Evolutionary conservation across 352 stramenopile species (phyloP), one percentile per base, ranked within the genome.

Genomic region (Phytophthora megakarya): DNA sequence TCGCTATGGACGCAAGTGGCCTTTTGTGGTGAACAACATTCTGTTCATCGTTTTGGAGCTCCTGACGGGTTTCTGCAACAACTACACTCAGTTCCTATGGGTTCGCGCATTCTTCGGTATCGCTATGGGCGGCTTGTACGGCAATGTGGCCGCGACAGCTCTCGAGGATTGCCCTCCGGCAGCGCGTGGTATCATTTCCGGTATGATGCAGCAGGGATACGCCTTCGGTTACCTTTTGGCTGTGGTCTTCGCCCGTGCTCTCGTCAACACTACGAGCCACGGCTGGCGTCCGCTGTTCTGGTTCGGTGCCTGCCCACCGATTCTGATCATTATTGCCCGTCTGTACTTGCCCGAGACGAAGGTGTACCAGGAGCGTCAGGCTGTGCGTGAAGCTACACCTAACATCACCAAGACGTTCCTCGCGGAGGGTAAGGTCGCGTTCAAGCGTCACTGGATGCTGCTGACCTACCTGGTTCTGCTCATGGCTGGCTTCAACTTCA

Each of bases 401-500:
- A 67, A 78, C 57, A 50, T 39, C 26, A 71, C 46, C 16, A 70
- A 63, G 35, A 61, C 68, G 13, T 83, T 83, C 58, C 38, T 80
- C 39, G 52, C 46, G 6, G 74, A 83, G 38, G 74, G 74, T 23
- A 80, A 78, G 60, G 46, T 78, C 25, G 65, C 73, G 43, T 64
- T 83, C 45, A 65, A 74, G 61, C 60, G 61, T 22, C 71, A 83
- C 39, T 83, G 74, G 74, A 64, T 75, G 45, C 48, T 80, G 47
- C 62, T 83, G n/a, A 57, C 25, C 12, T 83, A 83, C 44, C 44
- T 83, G 32, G 61, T 83, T 16, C 39, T 80, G 25, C 57, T 83
- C 47, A 83, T 80, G 74, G 54, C 65, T 11, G 74, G 65, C 16
- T 78, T 83, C 64, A 80, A 76, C 74, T 83, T 83, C 42, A 79